phyloP scores from a whole-genome alignment of 345 rosid genomes.

The Hibiscus trionum region DNA sequence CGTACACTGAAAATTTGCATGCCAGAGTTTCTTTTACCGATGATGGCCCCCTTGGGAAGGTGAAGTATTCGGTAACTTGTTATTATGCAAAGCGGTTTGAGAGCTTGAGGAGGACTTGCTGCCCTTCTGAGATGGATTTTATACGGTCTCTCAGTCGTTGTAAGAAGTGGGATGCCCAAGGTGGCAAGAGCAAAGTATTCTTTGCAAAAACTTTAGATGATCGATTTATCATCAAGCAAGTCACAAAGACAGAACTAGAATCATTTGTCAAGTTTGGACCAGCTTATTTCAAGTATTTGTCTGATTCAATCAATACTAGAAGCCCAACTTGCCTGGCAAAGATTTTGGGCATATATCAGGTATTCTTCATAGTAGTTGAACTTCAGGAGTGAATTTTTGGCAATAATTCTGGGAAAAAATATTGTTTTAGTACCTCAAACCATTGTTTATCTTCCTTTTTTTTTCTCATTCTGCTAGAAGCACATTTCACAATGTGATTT shows the following conservation, averaged over 20 bases:
- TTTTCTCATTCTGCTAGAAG: not conserved
- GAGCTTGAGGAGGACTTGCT: constrained; percentile 76
- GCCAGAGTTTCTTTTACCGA: constrained; percentile 66
- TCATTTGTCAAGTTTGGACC: constrained; percentile 92
- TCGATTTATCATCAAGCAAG: constrained; percentile 92
- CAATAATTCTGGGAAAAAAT: not conserved
- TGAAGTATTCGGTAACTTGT: constrained; percentile 72
- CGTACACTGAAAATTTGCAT: constrained; percentile 56
- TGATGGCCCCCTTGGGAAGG: constrained; percentile 70
- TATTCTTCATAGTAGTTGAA: constrained; percentile 20
- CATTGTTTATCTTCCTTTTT: not conserved
- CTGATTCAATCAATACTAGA: constrained; percentile 62
- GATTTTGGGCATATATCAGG: constrained; percentile 96
- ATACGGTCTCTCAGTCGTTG: constrained; percentile 90
- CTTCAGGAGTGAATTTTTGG: constrained; percentile 14
- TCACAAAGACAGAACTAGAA: constrained; percentile 90
- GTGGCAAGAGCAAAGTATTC: constrained; percentile 98
- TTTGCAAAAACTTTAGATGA: constrained; percentile 96
- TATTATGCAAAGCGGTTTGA: constrained; percentile 82
- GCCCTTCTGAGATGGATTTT: constrained; percentile 80
- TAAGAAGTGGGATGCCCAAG: constrained; percentile 99
- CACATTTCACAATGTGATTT: not conserved
- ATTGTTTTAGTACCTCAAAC: not conserved
- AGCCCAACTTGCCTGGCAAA: constrained; percentile 94
- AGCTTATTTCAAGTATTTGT: constrained; percentile 69